Conservation (phyloP, 2,329 filamentous ascomycete genomes). For the Ceratocystis alfenasii region DNA sequence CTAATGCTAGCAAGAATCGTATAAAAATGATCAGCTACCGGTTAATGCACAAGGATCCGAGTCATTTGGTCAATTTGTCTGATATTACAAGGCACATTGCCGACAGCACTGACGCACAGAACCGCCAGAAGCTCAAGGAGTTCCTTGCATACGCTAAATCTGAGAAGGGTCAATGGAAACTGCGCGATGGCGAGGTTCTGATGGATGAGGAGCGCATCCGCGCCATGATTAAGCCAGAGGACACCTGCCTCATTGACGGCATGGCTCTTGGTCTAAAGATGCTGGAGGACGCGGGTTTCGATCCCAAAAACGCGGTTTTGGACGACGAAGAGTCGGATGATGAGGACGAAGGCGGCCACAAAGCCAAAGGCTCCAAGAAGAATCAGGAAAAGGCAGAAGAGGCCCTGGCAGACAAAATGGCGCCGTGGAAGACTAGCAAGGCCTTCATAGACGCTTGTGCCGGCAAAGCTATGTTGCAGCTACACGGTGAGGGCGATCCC, state of each 20-base stretch:
- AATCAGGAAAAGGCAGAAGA: conserved; percentile 45
- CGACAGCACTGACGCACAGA: conserved; percentile 88
- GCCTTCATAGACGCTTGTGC: conserved; percentile 90
- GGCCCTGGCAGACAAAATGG: conserved; percentile 75
- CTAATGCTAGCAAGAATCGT: conserved; percentile 90
- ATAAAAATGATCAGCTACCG: conserved; percentile 94
- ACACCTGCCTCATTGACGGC: conserved; percentile 84
- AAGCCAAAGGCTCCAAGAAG: conserved; percentile 34
- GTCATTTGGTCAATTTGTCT: conserved; percentile 58
- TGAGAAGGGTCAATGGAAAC: conserved; percentile 69
- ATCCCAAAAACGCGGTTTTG: conserved; percentile 46
- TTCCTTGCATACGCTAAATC: conserved; percentile 87
- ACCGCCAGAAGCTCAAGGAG: conserved; percentile 91
- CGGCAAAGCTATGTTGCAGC: conserved; percentile 90
- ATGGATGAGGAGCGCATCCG: conserved; percentile 74
- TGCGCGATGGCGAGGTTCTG: conserved; percentile 58
- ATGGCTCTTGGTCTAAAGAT: conserved; percentile 94
- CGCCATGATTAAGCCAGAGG: conserved; percentile 85
- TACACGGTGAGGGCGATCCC: conserved; percentile 90
- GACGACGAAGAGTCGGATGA: conserved; percentile 50
- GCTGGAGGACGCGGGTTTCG: conserved; percentile 81
- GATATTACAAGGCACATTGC: conserved; percentile 87
- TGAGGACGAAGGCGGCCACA: conserved; percentile 33
- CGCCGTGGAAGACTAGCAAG: conserved; percentile 92
- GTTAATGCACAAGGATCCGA: conserved; percentile 64